Conservation (phyloP, 1,284 basidiomycete species). For the Sporisorium sorghi region DNA sequence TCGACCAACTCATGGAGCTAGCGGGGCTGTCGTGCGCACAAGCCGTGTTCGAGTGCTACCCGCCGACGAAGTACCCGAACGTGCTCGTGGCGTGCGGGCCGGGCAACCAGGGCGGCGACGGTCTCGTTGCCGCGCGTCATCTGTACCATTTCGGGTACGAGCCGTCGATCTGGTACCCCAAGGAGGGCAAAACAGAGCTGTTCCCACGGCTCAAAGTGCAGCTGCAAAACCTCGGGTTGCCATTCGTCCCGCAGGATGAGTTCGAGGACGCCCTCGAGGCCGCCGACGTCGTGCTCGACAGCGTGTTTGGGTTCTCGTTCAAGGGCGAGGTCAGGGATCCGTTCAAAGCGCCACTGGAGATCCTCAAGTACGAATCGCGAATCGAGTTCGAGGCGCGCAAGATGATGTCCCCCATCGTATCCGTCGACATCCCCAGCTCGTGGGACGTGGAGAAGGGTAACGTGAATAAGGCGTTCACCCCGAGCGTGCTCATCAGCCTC, state of each 20-base stretch:
- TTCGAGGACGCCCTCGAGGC: slow-evolving; percentile 73
- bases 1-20: slow-evolving; percentile 89
- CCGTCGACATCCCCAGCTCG: slow-evolving; percentile 92
- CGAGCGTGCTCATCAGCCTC: slow-evolving; percentile 86
- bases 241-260: slow-evolving; percentile 71
- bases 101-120: slow-evolving; percentile 88
- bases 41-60: slow-evolving; percentile 82
- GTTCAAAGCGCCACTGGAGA: slow-evolving; percentile 80
- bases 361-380: slow-evolving; percentile 72
- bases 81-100: slow-evolving; percentile 95
- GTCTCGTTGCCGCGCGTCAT: slow-evolving; percentile 94
- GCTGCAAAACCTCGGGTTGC: slow-evolving; percentile 86
- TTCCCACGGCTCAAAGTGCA: slow-evolving; percentile 80
- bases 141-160: slow-evolving; percentile 71
- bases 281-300: slow-evolving; percentile 88
- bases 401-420: slow-evolving; percentile 64
- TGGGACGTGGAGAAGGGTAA: slow-evolving; percentile 89
- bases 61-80: slow-evolving; percentile 75
- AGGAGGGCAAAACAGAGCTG: slow-evolving; percentile 61
- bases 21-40: slow-evolving; percentile 97
- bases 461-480: slow-evolving; percentile 74
- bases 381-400: slow-evolving; percentile 59
- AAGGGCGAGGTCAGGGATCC: slow-evolving; percentile 80
- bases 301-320: slow-evolving; percentile 98
- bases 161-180: slow-evolving; percentile 65